phyloP scores from a whole-genome alignment of 2,329 filamentous ascomycete genomes.

The Colletotrichum spaethianum region DNA sequence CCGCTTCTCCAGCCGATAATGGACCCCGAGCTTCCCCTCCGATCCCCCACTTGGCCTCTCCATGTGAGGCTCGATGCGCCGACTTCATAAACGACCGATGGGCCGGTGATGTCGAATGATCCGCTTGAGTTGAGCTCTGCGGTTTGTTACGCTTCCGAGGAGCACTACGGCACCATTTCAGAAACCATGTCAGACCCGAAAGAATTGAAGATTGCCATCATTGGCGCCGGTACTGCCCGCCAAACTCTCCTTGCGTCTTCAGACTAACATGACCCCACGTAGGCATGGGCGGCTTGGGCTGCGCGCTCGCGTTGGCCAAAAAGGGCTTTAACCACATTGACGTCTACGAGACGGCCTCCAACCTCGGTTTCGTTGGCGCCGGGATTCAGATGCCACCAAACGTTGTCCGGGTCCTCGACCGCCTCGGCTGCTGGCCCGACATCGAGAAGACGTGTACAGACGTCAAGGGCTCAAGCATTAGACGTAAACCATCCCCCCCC shows the following conservation, averaged over 20 bases:
- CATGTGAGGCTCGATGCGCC: slow-evolving; percentile 32
- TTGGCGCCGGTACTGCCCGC: slow-evolving; percentile 61
- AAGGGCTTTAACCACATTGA: slow-evolving; percentile 81
- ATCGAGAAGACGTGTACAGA: slow-evolving; percentile 81
- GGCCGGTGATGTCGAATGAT: background rate
- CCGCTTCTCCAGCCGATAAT: slow-evolving; percentile 38
- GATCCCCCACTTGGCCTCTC: slow-evolving; percentile 34
- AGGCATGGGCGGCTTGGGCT: slow-evolving; percentile 86
- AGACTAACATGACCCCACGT: slow-evolving; percentile 17
- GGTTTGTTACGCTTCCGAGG: slow-evolving; percentile 10
- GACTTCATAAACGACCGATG: slow-evolving; percentile 26
- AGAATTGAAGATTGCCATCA: slow-evolving; percentile 59
- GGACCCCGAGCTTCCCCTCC: slow-evolving; percentile 29
- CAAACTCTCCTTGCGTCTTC: background rate
- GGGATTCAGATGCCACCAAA: slow-evolving; percentile 90
- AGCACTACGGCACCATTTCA: background rate
- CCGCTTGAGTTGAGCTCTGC: slow-evolving; percentile 2
- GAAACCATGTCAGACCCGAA: slow-evolving; percentile 49
- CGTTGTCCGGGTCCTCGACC: slow-evolving; percentile 82
- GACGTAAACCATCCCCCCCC: slow-evolving; percentile 60
- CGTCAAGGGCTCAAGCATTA: slow-evolving; percentile 79
- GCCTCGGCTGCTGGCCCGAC: slow-evolving; percentile 78
- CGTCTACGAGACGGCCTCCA: slow-evolving; percentile 80
- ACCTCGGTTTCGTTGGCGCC: slow-evolving; percentile 85
- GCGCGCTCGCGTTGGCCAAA: slow-evolving; percentile 80